These are phyloP conservation scores for Daedaleopsis sinensis DNA, from an alignment of 768 basidiomycete species.

Conservation along the genomic window DNA sequence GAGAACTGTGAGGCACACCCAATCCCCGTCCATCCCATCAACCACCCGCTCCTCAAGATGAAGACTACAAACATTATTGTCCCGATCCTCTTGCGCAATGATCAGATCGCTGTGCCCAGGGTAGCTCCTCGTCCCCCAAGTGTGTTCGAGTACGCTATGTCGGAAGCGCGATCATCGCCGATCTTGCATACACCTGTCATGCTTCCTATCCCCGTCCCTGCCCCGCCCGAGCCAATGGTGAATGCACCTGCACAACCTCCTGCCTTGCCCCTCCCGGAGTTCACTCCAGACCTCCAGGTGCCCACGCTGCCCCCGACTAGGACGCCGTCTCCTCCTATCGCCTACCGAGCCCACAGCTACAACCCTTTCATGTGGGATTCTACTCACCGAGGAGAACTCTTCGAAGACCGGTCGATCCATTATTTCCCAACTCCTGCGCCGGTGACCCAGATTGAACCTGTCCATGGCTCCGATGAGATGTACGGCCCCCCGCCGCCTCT, in stretches of 20 bases:
- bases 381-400: background rate
- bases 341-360: too few relatives aligned
- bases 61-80: constrained; percentile 51
- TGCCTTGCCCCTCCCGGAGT: constrained; percentile 13
- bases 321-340: background rate
- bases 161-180: background rate
- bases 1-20: constrained; percentile 78
- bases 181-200: background rate
- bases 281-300: constrained; percentile 6
- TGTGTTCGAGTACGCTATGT: background rate
- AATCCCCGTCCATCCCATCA: constrained; percentile 70
- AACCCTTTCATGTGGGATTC: background rate
- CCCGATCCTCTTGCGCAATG: constrained; percentile 29
- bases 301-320: background rate
- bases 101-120: background rate
- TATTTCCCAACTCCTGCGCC: background rate
- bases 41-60: constrained; percentile 79
- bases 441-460: background rate
- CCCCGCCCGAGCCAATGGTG: background rate
- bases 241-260: constrained; percentile 7
- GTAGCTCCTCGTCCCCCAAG: background rate
- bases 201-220: background rate
- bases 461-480: background rate
- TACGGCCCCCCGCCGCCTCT: background rate
- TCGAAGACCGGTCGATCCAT: too few relatives aligned